These are phyloP conservation scores for Xylaria sp. DNA, from an alignment of 2,329 filamentous ascomycete genomes.

Conservation along the genomic window DNA sequence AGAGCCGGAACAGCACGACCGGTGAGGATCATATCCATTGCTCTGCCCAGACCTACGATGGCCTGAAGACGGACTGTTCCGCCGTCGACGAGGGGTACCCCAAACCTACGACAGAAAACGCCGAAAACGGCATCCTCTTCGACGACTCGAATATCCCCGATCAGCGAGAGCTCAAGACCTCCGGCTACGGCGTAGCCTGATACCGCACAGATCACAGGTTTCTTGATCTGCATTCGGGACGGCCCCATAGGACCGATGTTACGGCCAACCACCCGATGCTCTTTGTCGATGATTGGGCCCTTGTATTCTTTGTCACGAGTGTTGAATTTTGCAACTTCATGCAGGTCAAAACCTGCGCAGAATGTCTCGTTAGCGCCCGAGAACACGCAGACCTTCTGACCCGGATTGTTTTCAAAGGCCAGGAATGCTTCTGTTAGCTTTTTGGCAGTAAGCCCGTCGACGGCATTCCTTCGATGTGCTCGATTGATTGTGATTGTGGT, in stretches of 20 bases:
- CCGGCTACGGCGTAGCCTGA: slow-evolving; percentile 22
- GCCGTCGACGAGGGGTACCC: slow-evolving; percentile 24
- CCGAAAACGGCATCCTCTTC: slow-evolving; percentile 27
- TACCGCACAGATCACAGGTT: slow-evolving; percentile 19
- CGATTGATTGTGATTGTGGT: background rate
- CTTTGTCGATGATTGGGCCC: background rate
- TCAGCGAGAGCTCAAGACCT: slow-evolving; percentile 16
- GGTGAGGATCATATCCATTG: slow-evolving; percentile 22
- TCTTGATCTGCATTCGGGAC: slow-evolving; percentile 25
- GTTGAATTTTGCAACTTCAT: slow-evolving; percentile 16
- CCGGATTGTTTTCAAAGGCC: background rate
- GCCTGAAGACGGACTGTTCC: slow-evolving; percentile 24
- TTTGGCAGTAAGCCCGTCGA: background rate
- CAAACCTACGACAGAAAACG: slow-evolving; percentile 24
- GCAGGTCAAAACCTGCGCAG: slow-evolving; percentile 25
- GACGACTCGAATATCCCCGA: slow-evolving; percentile 23
- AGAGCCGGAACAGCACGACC: slow-evolving; percentile 17
- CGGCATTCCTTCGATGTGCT: background rate
- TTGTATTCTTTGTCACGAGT: background rate
- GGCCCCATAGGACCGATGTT: slow-evolving; percentile 24
- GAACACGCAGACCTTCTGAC: slow-evolving; percentile 24
- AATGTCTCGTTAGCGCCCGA: slow-evolving; percentile 19
- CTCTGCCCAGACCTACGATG: slow-evolving; percentile 18
- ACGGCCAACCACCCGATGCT: slow-evolving; percentile 3
- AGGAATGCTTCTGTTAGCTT: background rate